Evolutionary conservation across 192 early-diverging fungal species (phyloP).

Genomic region (Podochytrium sp.): DNA sequence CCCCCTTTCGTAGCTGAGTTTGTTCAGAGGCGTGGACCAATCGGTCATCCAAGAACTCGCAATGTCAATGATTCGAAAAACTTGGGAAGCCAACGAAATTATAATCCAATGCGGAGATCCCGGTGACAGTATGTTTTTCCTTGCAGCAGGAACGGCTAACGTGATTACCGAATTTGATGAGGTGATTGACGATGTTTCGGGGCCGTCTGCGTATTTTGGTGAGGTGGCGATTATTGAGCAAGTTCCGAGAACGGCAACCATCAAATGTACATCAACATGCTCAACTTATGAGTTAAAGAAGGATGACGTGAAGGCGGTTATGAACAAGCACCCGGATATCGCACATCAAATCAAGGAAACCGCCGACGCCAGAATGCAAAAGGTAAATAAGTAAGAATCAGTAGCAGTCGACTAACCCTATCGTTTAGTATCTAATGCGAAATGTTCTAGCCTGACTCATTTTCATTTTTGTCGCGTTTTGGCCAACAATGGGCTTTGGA

Average conservation of each 20-base stretch:
- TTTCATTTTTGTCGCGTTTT: neutral
- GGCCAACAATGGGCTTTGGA: neutral
- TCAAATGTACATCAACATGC: slow-evolving; percentile 40
- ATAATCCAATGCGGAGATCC: slow-evolving; percentile 46
- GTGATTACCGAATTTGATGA: slow-evolving; percentile 56
- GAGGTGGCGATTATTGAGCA: slow-evolving; percentile 60
- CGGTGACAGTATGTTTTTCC: slow-evolving; percentile 59
- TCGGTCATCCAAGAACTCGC: slow-evolving; percentile 43
- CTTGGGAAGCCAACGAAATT: slow-evolving; percentile 35
- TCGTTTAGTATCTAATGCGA: slow-evolving; percentile 6
- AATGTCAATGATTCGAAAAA: slow-evolving; percentile 39
- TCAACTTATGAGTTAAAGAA: slow-evolving; percentile 42
- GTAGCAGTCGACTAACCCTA: neutral
- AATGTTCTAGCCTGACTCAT: neutral
- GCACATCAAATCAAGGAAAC: slow-evolving; percentile 43
- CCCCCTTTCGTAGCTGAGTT: slow-evolving; percentile 25
- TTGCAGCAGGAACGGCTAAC: slow-evolving; percentile 51
- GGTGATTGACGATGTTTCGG: slow-evolving; percentile 42
- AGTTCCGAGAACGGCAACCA: slow-evolving; percentile 53
- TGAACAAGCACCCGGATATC: slow-evolving; percentile 44
- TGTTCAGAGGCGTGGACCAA: slow-evolving; percentile 43
- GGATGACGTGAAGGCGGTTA: slow-evolving; percentile 35
- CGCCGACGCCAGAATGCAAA: slow-evolving; percentile 47
- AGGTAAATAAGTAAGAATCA: neutral
- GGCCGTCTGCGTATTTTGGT: slow-evolving; percentile 53